phyloP scores from a whole-genome alignment of 768 basidiomycete species.

The Hebeloma cylindrosporum region DNA sequence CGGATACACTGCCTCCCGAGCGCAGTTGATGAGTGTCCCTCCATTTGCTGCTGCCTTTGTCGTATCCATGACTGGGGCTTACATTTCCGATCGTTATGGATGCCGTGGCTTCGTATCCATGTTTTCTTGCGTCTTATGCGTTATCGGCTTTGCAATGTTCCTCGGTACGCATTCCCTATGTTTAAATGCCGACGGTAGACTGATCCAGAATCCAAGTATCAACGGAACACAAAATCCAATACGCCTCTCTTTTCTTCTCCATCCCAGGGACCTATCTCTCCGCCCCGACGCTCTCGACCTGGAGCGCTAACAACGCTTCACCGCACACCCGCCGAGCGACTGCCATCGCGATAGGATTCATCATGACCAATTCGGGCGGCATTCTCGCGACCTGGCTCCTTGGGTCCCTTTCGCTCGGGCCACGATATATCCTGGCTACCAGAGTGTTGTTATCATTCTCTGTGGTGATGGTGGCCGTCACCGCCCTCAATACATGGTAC shows the following conservation, averaged over 20 bases:
- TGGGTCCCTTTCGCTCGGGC: slow-evolving; percentile 48
- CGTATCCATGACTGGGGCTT: slow-evolving; percentile 39
- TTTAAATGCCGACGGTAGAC: not conserved
- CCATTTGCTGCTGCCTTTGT: slow-evolving; percentile 54
- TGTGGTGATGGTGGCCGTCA: slow-evolving; percentile 37
- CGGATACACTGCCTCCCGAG: slow-evolving; percentile 51
- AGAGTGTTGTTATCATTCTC: slow-evolving; percentile 42
- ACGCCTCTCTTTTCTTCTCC: slow-evolving; percentile 56
- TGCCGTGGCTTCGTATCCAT: slow-evolving; percentile 50
- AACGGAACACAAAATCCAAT: slow-evolving; percentile 39
- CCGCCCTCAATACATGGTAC: slow-evolving; percentile 39
- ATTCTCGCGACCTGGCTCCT: slow-evolving; percentile 64
- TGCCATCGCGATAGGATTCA: slow-evolving; percentile 55
- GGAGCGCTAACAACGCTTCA: slow-evolving; percentile 62
- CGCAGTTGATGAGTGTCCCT: slow-evolving; percentile 64
- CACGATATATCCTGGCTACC: slow-evolving; percentile 50
- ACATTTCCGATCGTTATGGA: slow-evolving; percentile 52
- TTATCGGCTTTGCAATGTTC: slow-evolving; percentile 58
- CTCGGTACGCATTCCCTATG: slow-evolving; percentile 36
- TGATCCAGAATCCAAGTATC: slow-evolving; percentile 30
- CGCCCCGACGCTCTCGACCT: slow-evolving; percentile 54
- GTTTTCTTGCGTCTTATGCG: slow-evolving; percentile 40
- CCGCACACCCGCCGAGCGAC: slow-evolving; percentile 60
- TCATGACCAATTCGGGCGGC: slow-evolving; percentile 58
- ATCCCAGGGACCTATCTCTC: slow-evolving; percentile 52